Base-by-base conservation (phyloP, 2,329 filamentous ascomycete species). In the Tolypocladium endophyticum region DNA sequence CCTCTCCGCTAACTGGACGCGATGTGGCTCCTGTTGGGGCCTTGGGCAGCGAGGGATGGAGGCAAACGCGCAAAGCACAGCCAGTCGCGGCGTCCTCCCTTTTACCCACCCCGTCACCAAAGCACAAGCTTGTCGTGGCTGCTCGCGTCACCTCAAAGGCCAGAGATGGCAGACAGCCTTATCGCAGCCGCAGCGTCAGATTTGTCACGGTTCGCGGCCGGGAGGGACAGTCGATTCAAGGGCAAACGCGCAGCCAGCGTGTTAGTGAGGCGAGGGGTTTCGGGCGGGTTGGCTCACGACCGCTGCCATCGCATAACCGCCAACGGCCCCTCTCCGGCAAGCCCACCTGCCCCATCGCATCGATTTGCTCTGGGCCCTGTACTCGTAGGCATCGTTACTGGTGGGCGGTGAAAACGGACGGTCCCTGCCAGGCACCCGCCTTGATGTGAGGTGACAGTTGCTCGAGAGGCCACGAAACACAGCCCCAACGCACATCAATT, bases 351-450 rank as follows among this genome's bases (percentile, higher is more conserved):
- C 55, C 55, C 55, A 28, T 28, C 16, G 23, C 38, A 53, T 53
- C 50, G 30, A 35, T 28, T 35, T 53, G 28, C 28, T 35, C 50
- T 35, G 7, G 28, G 28, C 50, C 28, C 18, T 12, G 9, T n/a
- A 33, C 5, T 8, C 47, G 16, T 28, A 20, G 47, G 25, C 45
- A 28, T 16, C 23, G 45, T 14, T 50, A 28, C 35, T 38, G 53
- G 53, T 33, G 16, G 33, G 36, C 56, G 61, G 54, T 33, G 35
- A 39, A 38, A 53, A 39, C 53, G 56, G 50, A 20, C 41, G 61
- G 38, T 50, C 56, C 53, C 60, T 60, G 61, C 50, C 61, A 62
- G 61, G 59, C 56, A 59, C 61, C 59, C 28, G 28, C 45, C 25
- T 30, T 20, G 45, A 47, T 14, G 5, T 28, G 43, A 47, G 2